Base-by-base conservation (phyloP, 164 flowering plant genomes). In the Platanus orientalis region DNA sequence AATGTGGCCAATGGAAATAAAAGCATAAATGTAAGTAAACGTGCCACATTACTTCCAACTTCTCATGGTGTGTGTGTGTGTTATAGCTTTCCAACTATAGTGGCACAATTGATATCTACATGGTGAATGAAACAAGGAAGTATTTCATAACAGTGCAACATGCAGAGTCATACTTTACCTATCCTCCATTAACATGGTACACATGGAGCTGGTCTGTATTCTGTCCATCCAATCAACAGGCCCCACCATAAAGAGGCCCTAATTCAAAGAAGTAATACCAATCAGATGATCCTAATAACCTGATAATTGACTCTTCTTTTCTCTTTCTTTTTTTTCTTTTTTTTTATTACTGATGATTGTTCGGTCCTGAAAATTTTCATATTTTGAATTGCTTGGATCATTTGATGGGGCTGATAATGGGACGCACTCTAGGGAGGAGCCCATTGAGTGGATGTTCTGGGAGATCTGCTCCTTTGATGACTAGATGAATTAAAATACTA, bases 11-110 rank as follows among this genome's bases (percentile, higher is more conserved):
- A 80, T 55, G 62, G 65, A 0, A 81, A 86, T 60, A 86, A 69
- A 51, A 79, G 97, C 75, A 83, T 95, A 65, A 64, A 84, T 47
- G 99, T 94, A 62, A 81, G 95, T 69, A 47, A 26, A 25, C 14
- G 2, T 21, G 16, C 34, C 25, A 24, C 28, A 16, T 21, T 12
- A 50, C 58, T 44, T 11, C 24, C 26, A 49, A 17, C 7, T 0
- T 10, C 29, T 44, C 29, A 20, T 25, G 12, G 26, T 34, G 7
- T 29, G 3, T 9, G 27, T 42, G 52, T 17, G 6, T 6, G 2
- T n/a, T 47, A 17, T 47, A 10, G 23, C 17, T 47, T 3, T 47
- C 7, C 19, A 1, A 4, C 23, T 47, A 4, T n/a, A 19, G 1
- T 47, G 23, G 3, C 23, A 13, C 21, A 10, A n/a, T n/a, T n/a